A percentile compares a stretch with the other conserved stretches of the same genome.
Conservation (phyloP, 305 asterid genomes). For the Fraxinus sp. region DNA sequence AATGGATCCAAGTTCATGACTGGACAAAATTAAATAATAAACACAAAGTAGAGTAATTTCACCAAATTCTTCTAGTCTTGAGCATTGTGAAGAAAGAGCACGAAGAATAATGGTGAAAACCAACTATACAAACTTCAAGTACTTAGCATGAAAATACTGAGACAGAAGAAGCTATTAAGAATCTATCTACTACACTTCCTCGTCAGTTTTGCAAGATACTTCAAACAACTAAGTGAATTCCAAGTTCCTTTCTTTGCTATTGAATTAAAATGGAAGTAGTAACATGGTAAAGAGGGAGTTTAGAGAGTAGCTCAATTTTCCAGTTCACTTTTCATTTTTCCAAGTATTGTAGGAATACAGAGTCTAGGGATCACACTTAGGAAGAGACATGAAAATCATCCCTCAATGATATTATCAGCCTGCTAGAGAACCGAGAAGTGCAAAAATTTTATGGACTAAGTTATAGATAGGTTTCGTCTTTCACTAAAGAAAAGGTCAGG, state of each 20-base stretch:
- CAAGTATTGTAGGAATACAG: not conserved
- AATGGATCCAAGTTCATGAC: not conserved
- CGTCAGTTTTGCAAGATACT: constrained; percentile 4
- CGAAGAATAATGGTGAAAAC: not conserved
- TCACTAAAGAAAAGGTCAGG: constrained; percentile 23
- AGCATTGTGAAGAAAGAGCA: not conserved
- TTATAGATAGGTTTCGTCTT: constrained; percentile 8
- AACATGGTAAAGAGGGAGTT: constrained; percentile 6
- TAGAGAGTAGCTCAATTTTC: not conserved
- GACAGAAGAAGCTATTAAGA: not conserved
- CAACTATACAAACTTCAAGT: not conserved
- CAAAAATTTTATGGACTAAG: constrained; percentile 2
- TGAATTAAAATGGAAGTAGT: not conserved
- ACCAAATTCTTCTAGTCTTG: not conserved
- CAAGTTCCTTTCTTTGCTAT: constrained; percentile 1
- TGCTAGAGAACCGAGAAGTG: not conserved
- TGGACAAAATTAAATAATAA: not conserved
- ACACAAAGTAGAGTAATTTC: not conserved
- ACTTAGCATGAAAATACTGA: not conserved
- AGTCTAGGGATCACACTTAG: not conserved
- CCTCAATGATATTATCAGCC: not conserved
- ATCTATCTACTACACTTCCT: not conserved
- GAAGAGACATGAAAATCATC: not conserved
- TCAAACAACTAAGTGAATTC: constrained; percentile 11
- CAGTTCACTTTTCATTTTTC: not conserved